phyloP scores from a whole-genome alignment of 2,329 filamentous ascomycete species.

The Pseudogymnoascus sp. region DNA sequence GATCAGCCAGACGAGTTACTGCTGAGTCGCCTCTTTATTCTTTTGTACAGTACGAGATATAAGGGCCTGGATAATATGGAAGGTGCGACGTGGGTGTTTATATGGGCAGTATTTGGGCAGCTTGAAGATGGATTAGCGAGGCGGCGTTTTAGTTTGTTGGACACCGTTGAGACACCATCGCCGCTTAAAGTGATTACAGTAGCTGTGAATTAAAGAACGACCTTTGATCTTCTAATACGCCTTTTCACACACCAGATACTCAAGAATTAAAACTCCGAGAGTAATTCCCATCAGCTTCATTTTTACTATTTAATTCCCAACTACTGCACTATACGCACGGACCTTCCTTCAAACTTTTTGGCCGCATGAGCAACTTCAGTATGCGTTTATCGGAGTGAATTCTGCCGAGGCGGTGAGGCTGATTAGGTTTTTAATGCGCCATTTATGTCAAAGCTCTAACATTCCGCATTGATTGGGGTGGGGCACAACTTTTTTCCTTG shows the following conservation, averaged over 20 bases:
- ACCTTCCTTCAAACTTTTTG: neutral
- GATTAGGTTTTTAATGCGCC: conserved; percentile 8
- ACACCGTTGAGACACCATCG: neutral
- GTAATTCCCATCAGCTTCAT: neutral
- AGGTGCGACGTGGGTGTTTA: neutral
- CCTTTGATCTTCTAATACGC: neutral
- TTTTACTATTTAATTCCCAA: neutral
- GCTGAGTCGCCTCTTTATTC: neutral
- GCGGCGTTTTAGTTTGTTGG: neutral
- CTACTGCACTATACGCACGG: neutral
- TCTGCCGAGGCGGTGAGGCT: conserved; percentile 5
- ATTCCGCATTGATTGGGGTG: conserved; percentile 5
- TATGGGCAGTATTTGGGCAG: neutral
- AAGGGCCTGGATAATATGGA: neutral
- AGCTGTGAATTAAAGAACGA: neutral
- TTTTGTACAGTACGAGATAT: neutral
- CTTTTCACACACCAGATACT: neutral
- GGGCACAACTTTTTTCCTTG: conserved; percentile 8
- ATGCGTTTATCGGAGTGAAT: conserved; percentile 4
- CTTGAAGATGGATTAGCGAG: neutral
- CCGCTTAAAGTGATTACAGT: conserved; percentile 1
- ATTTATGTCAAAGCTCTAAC: conserved; percentile 7
- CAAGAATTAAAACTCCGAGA: no score
- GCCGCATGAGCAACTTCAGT: neutral
- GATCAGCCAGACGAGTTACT: neutral